phyloP scores from a whole-genome alignment of 2,329 filamentous ascomycete genomes.

The Sporothrix sp. region DNA sequence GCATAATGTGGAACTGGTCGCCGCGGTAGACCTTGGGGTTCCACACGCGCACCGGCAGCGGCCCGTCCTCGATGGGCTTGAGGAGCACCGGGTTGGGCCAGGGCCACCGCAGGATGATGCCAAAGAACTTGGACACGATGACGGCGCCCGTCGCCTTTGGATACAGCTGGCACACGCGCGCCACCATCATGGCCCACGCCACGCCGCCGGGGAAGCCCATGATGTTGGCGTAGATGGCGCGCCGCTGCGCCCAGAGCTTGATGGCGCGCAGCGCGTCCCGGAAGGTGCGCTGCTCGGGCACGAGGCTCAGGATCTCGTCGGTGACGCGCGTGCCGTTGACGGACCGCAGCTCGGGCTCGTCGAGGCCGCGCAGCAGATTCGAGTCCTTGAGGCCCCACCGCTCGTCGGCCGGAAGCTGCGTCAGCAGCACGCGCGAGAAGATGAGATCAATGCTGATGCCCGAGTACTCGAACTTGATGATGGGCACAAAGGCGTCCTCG shows the following conservation, averaged over 20 bases:
- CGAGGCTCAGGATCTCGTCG: conserved; percentile 78
- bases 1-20: conserved; percentile 87
- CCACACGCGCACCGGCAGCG: conserved; percentile 79
- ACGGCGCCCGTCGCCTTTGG: conserved; percentile 83
- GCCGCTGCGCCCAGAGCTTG: conserved; percentile 90
- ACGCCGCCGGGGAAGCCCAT: conserved; percentile 95
- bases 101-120: conserved; percentile 80
- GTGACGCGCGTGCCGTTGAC: conserved; percentile 93
- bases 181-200: conserved; percentile 96
- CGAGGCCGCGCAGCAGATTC: conserved; percentile 71
- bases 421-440: conserved; percentile 65
- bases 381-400: conserved; percentile 73
- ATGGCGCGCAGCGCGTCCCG: conserved; percentile 80
- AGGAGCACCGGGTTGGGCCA: conserved; percentile 93
- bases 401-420: conserved; percentile 56
- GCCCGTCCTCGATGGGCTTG: conserved; percentile 75
- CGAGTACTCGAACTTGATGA: conserved; percentile 90
- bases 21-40: conserved; percentile 81
- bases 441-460: conserved; percentile 94
- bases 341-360: conserved; percentile 77
- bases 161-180: conserved; percentile 90
- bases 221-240: conserved; percentile 91
- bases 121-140: conserved; percentile 89
- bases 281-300: conserved; percentile 85
- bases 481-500: conserved; percentile 84